Evolutionary conservation across 768 basidiomycete genomes (phyloP), one percentile per base, ranked within the genome.

Genomic region (Thelephora aurantiotincta): DNA sequence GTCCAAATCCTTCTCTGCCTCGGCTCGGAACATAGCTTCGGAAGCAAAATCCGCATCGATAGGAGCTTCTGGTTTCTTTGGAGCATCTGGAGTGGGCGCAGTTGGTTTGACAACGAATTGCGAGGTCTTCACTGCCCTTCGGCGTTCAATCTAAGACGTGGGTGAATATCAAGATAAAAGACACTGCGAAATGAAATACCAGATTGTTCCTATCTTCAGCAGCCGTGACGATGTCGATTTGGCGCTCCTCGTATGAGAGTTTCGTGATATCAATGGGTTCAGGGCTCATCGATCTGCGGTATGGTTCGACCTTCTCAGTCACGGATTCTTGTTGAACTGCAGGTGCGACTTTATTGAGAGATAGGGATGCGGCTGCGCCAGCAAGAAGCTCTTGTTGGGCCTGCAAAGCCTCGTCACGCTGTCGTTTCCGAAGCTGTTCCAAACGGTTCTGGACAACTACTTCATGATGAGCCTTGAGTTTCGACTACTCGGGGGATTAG

Each of bases 361-460:
- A 74, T 2, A 74, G 79, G 22, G 73, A 70, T 46, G 70, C 75
- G 34, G 74, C 79, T 47, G 88, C 87, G 41, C 82, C 86, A 30
- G 86, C 84, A 47, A 86, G 70, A 38, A 87, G 68, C 59, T 99
- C 94, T 61, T 91, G 84, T 57, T 96, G 91, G 0, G 92, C 91
- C 55, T 87, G 86, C 43, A 93, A 62, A 2, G 96, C 96, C 62
- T 98, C 96, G 57, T 98, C 94, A 49, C 96, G 76, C 64, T 99
- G 96, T 45, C 83, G 77, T 62, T 92, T 92, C 47, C 96, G 86
- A 45, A 99, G 77, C 57, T 98, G 92, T 58, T 98, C 96, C 12
- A 99, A 70, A 37, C 96, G 78, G 60, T 99, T 99, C 48, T 88
- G 82, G 46, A 99, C 88, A 11, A 98, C 93, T 23, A 98, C 85